Evolutionary conservation across 2,329 filamentous ascomycete species (phyloP).

Genomic region (Mycosphaerella sp.): DNA sequence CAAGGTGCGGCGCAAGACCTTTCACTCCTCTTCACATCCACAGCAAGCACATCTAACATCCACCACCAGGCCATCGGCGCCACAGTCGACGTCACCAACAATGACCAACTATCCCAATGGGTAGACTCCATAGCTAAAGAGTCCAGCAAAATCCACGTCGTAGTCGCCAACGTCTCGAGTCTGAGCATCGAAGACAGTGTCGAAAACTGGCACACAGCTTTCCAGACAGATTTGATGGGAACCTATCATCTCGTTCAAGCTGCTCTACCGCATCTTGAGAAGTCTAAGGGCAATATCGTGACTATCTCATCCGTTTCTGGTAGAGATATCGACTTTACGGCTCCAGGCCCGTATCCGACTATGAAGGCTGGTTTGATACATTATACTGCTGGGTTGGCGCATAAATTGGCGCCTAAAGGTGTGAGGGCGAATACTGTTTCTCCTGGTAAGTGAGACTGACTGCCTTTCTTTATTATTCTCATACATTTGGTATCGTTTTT

Average conservation of each 20-base stretch:
- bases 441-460: slow-evolving; percentile 24
- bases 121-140: slow-evolving; percentile 21
- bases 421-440: slow-evolving; percentile 35
- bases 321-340: slow-evolving; percentile 36
- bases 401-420: slow-evolving; percentile 33
- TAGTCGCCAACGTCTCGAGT: slow-evolving; percentile 32
- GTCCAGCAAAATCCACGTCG: slow-evolving; percentile 27
- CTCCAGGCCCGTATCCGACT: slow-evolving; percentile 35
- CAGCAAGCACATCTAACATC: background rate
- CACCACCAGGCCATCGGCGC: slow-evolving; percentile 18
- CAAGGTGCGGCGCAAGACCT: background rate
- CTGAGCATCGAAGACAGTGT: slow-evolving; percentile 27
- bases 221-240: slow-evolving; percentile 35
- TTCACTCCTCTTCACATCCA: background rate
- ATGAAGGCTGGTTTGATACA: slow-evolving; percentile 36
- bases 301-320: slow-evolving; percentile 36
- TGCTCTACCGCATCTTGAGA: slow-evolving; percentile 34
- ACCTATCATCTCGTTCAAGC: slow-evolving; percentile 32
- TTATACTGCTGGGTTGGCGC: slow-evolving; percentile 35
- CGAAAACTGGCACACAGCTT: slow-evolving; percentile 27
- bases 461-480: too few relatives aligned
- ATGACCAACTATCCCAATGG: slow-evolving; percentile 22
- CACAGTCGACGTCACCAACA: slow-evolving; percentile 27
- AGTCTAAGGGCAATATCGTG: slow-evolving; percentile 34
- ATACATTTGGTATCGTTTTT: too few relatives aligned